Conservation (phyloP, 2,329 filamentous ascomycete species). For the Fusarium coffeatum region DNA sequence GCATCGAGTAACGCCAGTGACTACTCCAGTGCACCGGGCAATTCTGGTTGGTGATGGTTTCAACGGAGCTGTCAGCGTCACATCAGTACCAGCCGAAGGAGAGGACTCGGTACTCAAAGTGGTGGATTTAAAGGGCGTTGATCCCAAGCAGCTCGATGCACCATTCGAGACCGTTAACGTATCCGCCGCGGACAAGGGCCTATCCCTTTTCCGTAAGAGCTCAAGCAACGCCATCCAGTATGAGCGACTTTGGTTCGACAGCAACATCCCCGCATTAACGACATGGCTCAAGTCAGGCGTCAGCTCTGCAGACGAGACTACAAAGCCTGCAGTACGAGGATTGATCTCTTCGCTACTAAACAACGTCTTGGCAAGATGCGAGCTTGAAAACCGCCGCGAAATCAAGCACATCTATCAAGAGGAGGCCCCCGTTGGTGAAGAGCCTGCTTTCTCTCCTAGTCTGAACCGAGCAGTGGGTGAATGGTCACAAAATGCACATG, state of each 20-base stretch:
- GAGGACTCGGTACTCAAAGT: conserved; percentile 63
- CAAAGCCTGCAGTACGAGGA: conserved; percentile 74
- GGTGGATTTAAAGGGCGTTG: conserved; percentile 66
- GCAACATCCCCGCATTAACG: conserved; percentile 72
- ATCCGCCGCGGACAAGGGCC: conserved; percentile 68
- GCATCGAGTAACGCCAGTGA: conserved; percentile 73
- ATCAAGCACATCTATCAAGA: conserved; percentile 51
- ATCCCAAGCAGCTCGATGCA: conserved; percentile 51
- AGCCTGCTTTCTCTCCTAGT: conserved; percentile 52
- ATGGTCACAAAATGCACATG: conserved; percentile 85
- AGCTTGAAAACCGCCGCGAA: conserved; percentile 56
- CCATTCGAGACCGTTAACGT: conserved; percentile 72
- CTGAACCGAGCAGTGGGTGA: conserved; percentile 70
- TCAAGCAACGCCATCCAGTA: conserved; percentile 77
- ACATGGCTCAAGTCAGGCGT: conserved; percentile 72
- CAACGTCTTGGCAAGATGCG: conserved; percentile 63
- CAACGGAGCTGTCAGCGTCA: conserved; percentile 69
- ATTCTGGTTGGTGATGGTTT: conserved; percentile 80
- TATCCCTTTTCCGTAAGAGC: conserved; percentile 75
- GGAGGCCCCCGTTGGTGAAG: conserved; percentile 32
- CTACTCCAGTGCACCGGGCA: conserved; percentile 86
- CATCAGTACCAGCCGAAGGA: conserved; percentile 56
- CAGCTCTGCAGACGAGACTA: conserved; percentile 54
- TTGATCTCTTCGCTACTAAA: conserved; percentile 76
- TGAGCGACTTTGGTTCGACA: conserved; percentile 78